These are phyloP conservation scores for Sanghuangporus weigelae DNA, from an alignment of 1,284 basidiomycete genomes.

Conservation along the genomic window DNA sequence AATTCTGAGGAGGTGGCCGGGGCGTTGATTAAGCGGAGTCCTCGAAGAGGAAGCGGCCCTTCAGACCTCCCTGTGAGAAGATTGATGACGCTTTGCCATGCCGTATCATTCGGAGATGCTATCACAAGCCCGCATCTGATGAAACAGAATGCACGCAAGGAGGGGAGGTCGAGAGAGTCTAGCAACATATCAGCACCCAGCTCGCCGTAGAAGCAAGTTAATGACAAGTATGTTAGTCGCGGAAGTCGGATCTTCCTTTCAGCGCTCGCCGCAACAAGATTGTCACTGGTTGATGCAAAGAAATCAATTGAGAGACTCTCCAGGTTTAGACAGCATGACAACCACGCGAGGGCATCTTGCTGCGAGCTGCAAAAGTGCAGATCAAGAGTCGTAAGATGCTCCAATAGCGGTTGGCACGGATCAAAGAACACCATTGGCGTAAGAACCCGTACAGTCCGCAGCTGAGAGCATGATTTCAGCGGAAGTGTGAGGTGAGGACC, in stretches of 20 bases:
- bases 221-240: neutral
- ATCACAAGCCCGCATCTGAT: neutral
- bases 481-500: neutral
- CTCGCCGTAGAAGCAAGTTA: slow-evolving; percentile 7
- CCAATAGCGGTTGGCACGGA: neutral
- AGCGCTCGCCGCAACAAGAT: neutral
- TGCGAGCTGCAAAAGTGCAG: slow-evolving; percentile 1
- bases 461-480: neutral
- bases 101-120: neutral
- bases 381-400: neutral
- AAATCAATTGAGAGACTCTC: neutral
- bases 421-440: neutral
- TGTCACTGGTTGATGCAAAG: neutral
- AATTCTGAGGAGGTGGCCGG: neutral
- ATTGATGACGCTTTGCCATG: neutral
- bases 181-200: neutral
- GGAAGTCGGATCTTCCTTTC: neutral
- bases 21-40: neutral
- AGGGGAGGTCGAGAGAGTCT: neutral
- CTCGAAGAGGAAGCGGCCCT: neutral
- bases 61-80: neutral
- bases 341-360: neutral
- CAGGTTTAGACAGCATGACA: neutral
- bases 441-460: neutral
- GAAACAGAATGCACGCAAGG: neutral